phyloP scores from a whole-genome alignment of 768 basidiomycete genomes.

The Xanthoconium purpureum region DNA sequence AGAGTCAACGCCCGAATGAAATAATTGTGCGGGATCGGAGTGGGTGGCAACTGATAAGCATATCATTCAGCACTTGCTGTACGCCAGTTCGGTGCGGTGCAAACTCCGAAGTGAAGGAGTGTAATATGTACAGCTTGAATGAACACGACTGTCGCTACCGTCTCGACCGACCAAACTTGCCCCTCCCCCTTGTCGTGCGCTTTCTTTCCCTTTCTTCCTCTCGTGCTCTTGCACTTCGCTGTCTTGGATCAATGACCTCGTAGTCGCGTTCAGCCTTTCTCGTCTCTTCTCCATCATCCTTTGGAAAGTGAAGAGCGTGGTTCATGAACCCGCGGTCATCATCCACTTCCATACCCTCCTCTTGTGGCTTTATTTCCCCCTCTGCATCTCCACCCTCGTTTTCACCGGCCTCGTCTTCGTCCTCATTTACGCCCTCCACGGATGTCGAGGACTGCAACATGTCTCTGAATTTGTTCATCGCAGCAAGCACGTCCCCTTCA shows the following conservation, averaged over 20 bases:
- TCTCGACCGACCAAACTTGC: slow-evolving; percentile 19
- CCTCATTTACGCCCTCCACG: slow-evolving; percentile 26
- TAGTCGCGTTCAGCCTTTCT: slow-evolving; percentile 80
- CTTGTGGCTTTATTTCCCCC: slow-evolving; percentile 20
- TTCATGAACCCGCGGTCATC: slow-evolving; percentile 71
- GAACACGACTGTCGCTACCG: slow-evolving; percentile 14
- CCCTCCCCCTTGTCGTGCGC: slow-evolving; percentile 27
- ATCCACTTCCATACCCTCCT: slow-evolving; percentile 69
- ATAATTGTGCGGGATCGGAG: not conserved
- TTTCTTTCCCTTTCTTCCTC: slow-evolving; percentile 78
- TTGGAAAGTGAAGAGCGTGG: slow-evolving; percentile 73
- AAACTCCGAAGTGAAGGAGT: not conserved
- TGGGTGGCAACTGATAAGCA: not conserved
- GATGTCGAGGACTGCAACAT: slow-evolving; percentile 53
- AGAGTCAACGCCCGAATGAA: not conserved
- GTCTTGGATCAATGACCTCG: slow-evolving; percentile 84
- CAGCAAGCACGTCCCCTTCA: slow-evolving; percentile 68
- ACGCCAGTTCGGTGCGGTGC: not conserved
- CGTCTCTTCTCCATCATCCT: slow-evolving; percentile 73
- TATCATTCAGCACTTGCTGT: not conserved
- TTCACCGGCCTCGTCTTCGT: slow-evolving; percentile 18
- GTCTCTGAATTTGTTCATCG: slow-evolving; percentile 66
- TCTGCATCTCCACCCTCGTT: slow-evolving; percentile 6
- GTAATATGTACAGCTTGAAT: not conserved
- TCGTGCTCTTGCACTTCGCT: slow-evolving; percentile 65